Evolutionary conservation across 2,329 filamentous ascomycete species (phyloP).

Genomic region (Trichothecium sympodiale): DNA sequence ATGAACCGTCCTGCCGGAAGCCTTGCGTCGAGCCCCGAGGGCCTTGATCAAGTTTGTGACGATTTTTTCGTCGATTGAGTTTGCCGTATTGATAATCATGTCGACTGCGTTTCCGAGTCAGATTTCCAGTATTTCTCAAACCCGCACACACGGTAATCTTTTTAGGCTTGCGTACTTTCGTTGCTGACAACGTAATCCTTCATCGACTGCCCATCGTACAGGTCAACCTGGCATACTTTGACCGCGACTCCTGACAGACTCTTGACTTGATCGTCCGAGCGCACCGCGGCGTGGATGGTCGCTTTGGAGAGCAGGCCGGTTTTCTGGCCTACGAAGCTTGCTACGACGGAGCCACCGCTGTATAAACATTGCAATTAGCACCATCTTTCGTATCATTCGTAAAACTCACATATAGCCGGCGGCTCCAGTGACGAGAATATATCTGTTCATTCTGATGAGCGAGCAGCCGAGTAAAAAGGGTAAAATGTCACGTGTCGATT

Average conservation of each 20-base stretch:
- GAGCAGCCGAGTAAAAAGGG: too few relatives aligned
- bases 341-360: slow-evolving; percentile 24
- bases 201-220: slow-evolving; percentile 16
- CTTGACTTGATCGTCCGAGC: slow-evolving; percentile 20
- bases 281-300: slow-evolving; percentile 19
- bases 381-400: too few relatives aligned
- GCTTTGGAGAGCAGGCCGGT: slow-evolving; percentile 11
- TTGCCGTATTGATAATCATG: slow-evolving; percentile 23
- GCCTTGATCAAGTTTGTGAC: slow-evolving; percentile 18
- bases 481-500: too few relatives aligned
- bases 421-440: slow-evolving; percentile 23
- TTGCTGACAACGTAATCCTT: slow-evolving; percentile 11
- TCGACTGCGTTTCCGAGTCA: slow-evolving; percentile 20
- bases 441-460: slow-evolving; percentile 8
- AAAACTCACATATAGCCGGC: slow-evolving; percentile 20
- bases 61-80: slow-evolving; percentile 15
- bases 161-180: slow-evolving; percentile 11
- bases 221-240: slow-evolving; percentile 18
- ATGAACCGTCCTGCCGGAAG: slow-evolving; percentile 14
- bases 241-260: slow-evolving; percentile 18
- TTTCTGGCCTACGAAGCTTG: slow-evolving; percentile 15
- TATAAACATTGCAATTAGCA: neutral
- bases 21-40: slow-evolving; percentile 17
- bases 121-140: too few relatives aligned
- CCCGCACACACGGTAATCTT: too few relatives aligned